Evolutionary conservation across 2,329 filamentous ascomycete genomes (phyloP).

Genomic region (Hysterium pulicare): DNA sequence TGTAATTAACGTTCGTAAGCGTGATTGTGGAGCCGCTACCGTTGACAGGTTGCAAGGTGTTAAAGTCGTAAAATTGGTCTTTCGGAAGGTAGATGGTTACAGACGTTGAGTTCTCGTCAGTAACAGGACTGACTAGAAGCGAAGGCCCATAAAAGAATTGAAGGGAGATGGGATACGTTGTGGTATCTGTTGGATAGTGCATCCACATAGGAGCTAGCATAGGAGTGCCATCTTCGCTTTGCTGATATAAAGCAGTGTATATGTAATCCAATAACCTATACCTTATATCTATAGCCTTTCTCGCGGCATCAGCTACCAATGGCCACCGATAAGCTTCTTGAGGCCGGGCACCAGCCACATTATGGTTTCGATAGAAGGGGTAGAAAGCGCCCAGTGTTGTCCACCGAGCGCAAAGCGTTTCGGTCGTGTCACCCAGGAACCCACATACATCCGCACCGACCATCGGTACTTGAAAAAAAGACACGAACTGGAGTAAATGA

Average conservation of each 20-base stretch:
- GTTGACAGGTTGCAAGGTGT: constrained; percentile 44
- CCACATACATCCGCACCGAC: constrained; percentile 67
- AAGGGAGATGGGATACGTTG: constrained; percentile 48
- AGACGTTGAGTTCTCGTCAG: constrained; percentile 47
- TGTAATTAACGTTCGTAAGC: constrained; percentile 46
- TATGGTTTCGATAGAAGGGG: constrained; percentile 74
- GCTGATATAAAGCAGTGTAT: constrained; percentile 65
- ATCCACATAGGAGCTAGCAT: constrained; percentile 66
- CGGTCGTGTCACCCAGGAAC: constrained; percentile 63
- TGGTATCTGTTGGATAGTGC: constrained; percentile 58
- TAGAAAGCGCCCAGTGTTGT: constrained; percentile 67
- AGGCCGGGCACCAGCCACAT: constrained; percentile 57
- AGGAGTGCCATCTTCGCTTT: constrained; percentile 61
- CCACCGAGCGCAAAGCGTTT: constrained; percentile 71
- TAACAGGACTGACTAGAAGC: constrained; percentile 57
- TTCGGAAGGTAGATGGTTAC: constrained; percentile 56
- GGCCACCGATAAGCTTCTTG: constrained; percentile 59
- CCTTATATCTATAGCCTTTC: constrained; percentile 65
- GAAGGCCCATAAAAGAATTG: constrained; percentile 60
- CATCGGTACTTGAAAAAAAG: constrained; percentile 47
- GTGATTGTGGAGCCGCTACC: constrained; percentile 46
- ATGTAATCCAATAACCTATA: constrained; percentile 78
- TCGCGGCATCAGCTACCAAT: constrained; percentile 61
- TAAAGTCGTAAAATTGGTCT: constrained; percentile 57
- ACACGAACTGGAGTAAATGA: constrained; percentile 43